Evolutionary conservation across 78 protist species (phyloP).

Genomic region (Carpediemonas membranifera): DNA sequence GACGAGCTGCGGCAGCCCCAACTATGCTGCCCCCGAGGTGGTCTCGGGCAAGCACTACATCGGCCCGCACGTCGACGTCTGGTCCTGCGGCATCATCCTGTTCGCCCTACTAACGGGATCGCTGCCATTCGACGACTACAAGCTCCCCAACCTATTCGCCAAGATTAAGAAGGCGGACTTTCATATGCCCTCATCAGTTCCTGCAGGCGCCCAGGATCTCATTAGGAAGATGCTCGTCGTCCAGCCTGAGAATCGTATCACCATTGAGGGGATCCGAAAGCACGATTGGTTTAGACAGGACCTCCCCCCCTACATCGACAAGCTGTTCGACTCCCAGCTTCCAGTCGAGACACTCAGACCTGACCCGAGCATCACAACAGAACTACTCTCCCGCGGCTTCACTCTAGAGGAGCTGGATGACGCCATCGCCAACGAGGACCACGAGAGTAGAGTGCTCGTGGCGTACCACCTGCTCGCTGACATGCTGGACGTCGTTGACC

Average conservation of each 20-base stretch:
- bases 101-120: conserved; percentile 68
- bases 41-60: conserved; percentile 52
- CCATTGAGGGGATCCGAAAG: conserved; percentile 22
- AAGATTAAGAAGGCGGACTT: conserved; percentile 16
- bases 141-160: conserved; percentile 33
- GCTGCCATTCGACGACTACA: conserved; percentile 76
- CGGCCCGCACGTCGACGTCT: conserved; percentile 61
- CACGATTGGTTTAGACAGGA: conserved; percentile 1
- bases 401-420: too few species aligned
- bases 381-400: too few species aligned
- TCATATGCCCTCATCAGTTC: conserved; percentile 54
- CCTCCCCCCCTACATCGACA: not conserved
- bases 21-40: conserved; percentile 73
- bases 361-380: too few species aligned
- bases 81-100: conserved; percentile 70
- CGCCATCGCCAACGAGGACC: too few species aligned
- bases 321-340: too few species aligned
- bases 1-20: conserved; percentile 64
- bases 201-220: conserved; percentile 60
- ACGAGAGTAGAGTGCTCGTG: too few species aligned
- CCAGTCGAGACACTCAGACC: too few species aligned
- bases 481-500: too few species aligned
- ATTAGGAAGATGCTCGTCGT: conserved; percentile 79
- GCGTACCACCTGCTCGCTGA: too few species aligned
- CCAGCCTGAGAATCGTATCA: conserved; percentile 81